phyloP scores from a whole-genome alignment of 352 stramenopile genomes.

The Albugo laibachii region DNA sequence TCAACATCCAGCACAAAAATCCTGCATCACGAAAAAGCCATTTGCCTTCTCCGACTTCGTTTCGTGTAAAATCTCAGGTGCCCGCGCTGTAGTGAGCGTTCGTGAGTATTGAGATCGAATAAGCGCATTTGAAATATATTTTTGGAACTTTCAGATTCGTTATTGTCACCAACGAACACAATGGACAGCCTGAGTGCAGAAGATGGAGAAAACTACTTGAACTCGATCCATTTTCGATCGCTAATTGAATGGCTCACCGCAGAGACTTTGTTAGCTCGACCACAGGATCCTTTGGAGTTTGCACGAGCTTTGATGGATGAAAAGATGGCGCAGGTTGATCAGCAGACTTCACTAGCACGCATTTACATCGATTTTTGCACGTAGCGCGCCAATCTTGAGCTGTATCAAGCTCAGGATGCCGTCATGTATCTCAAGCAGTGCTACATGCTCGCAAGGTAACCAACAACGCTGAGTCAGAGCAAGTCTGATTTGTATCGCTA shows the following conservation, averaged over 20 bases:
- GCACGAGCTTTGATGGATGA: slow-evolving; percentile 58
- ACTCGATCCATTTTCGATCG: slow-evolving; percentile 74
- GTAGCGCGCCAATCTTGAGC: slow-evolving; percentile 14
- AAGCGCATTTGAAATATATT: slow-evolving; percentile 1
- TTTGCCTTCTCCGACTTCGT: no score
- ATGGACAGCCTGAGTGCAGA: slow-evolving; percentile 63
- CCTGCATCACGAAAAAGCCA: no score
- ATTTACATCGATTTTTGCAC: background rate
- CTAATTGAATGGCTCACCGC: slow-evolving; percentile 84
- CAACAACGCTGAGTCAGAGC: background rate
- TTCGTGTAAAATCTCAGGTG: no score
- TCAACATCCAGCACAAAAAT: no score
- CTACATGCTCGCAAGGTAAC: slow-evolving; percentile 61
- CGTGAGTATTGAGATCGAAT: background rate
- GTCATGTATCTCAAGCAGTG: slow-evolving; percentile 74
- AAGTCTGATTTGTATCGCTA: slow-evolving; percentile 8
- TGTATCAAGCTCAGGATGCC: slow-evolving; percentile 64
- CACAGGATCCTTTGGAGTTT: slow-evolving; percentile 75
- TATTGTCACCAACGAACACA: slow-evolving; percentile 7
- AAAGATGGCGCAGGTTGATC: slow-evolving; percentile 48
- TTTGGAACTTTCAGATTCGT: background rate
- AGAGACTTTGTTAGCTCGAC: slow-evolving; percentile 60
- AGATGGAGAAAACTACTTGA: slow-evolving; percentile 70
- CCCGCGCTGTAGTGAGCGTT: background rate
- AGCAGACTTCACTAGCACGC: background rate